A percentile compares a stretch with the other conserved stretches of the same genome.
phyloP scores from a whole-genome alignment of 352 stramenopile species.

The Pythium oligandrum region DNA sequence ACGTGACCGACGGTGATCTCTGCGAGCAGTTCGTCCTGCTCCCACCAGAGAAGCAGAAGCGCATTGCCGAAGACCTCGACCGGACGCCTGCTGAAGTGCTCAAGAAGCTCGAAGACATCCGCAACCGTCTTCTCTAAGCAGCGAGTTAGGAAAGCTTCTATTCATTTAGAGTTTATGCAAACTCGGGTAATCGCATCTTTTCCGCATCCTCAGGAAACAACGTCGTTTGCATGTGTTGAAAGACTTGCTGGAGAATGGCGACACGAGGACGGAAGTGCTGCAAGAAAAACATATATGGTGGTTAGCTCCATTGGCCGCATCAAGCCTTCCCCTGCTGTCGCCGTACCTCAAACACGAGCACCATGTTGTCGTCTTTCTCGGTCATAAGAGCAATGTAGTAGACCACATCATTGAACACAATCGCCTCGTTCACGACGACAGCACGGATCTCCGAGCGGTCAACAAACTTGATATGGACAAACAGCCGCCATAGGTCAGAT shows the following conservation, averaged over 20 bases:
- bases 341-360: constrained; percentile 72
- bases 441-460: constrained; percentile 44
- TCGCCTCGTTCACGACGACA: constrained; percentile 79
- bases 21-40: constrained; percentile 96
- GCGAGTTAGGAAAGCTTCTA: too few species aligned
- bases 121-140: constrained; percentile 93
- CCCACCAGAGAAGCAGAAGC: constrained; percentile 92
- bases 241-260: constrained; percentile 65
- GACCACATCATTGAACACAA: constrained; percentile 71
- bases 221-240: constrained; percentile 42
- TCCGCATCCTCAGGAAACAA: constrained; percentile 44
- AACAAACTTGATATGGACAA: constrained; percentile 27
- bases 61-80: constrained; percentile 95
- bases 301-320: too few species aligned
- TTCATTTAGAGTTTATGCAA: not conserved
- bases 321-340: not conserved
- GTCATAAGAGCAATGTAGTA: constrained; percentile 83
- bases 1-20: constrained; percentile 97
- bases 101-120: constrained; percentile 99
- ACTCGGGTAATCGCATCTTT: constrained; percentile 45
- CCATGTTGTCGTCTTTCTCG: constrained; percentile 56
- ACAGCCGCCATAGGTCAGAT: too few species aligned
- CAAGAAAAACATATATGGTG: not conserved
- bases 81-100: constrained; percentile 95
- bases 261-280: constrained; percentile 71